Evolutionary conservation across 2,329 filamentous ascomycete species (phyloP).

Genomic region (Penicillium nordicum): DNA sequence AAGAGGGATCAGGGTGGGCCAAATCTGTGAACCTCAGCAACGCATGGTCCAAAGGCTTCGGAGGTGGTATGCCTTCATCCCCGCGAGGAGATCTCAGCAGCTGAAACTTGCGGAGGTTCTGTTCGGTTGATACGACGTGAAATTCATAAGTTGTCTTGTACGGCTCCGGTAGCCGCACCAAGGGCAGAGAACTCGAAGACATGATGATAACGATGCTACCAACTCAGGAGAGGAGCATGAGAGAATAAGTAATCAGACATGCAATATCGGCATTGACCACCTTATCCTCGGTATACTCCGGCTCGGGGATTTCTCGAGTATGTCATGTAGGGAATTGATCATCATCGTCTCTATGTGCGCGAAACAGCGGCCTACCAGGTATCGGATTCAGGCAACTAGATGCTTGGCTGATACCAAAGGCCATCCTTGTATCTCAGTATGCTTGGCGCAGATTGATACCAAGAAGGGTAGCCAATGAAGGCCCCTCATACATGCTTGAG

Average conservation of each 20-base stretch:
- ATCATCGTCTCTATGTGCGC: not conserved
- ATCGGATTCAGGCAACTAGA: not conserved
- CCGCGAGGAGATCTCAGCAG: constrained; percentile 20
- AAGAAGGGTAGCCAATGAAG: not conserved
- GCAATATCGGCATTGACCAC: not conserved
- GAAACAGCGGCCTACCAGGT: not conserved
- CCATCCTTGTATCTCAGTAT: not conserved
- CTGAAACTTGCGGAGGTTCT: constrained; percentile 14
- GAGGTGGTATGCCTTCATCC: constrained; percentile 15
- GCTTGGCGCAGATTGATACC: not conserved
- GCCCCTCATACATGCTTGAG: not conserved
- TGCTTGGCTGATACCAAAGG: constrained; percentile 1
- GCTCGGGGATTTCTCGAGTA: not conserved
- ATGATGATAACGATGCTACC: not conserved
- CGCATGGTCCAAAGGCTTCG: constrained; percentile 29
- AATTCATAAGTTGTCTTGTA: constrained; percentile 20
- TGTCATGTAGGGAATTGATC: not conserved
- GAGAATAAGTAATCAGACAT: constrained; percentile 2
- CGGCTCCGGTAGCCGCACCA: constrained; percentile 19
- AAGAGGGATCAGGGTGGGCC: constrained; percentile 16
- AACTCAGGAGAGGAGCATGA: not conserved
- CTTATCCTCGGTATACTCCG: not conserved
- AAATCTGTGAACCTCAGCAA: constrained; percentile 32
- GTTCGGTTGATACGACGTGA: constrained; percentile 15
- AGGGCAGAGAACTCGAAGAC: not conserved